phyloP scores from a whole-genome alignment of 495 filamentous ascomycete species.

The Hypomontagnella submonticulosa region DNA sequence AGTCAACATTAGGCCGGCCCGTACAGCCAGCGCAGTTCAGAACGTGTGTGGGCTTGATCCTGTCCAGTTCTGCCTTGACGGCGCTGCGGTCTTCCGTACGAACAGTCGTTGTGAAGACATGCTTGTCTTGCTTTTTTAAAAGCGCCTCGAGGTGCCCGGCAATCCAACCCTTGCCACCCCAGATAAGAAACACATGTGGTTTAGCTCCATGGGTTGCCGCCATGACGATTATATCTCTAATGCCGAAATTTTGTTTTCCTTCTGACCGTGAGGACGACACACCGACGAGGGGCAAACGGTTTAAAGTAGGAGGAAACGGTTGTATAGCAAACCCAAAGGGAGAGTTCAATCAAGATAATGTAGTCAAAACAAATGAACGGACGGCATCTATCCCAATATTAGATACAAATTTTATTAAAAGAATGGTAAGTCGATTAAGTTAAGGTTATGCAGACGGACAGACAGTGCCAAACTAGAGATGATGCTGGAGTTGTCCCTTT shows the following conservation, averaged over 20 bases:
- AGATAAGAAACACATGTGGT: constrained; percentile 64
- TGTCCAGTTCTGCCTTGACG: constrained; percentile 65
- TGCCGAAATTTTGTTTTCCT: neutral
- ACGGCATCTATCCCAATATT: no score
- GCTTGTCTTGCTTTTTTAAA: constrained; percentile 69
- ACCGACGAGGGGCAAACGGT: neutral
- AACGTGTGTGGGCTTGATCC: constrained; percentile 69
- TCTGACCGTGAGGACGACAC: constrained; percentile 1
- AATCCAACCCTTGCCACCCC: constrained; percentile 72
- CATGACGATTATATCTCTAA: constrained; percentile 30
- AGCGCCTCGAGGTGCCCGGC: constrained; percentile 72
- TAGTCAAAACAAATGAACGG: no score
- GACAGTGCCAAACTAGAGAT: no score
- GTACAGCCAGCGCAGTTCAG: constrained; percentile 73
- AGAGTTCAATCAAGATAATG: no score
- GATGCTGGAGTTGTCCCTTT: no score
- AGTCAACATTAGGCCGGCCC: constrained; percentile 76
- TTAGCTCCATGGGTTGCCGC: constrained; percentile 42
- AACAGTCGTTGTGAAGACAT: constrained; percentile 66
- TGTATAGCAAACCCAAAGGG: no score
- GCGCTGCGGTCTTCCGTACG: constrained; percentile 71
- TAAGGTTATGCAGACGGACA: no score
- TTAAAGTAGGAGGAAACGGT: neutral
- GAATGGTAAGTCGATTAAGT: no score
- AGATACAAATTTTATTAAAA: no score